phyloP scores from a whole-genome alignment of 2,329 filamentous ascomycete genomes.

The Colletotrichum somersetense region DNA sequence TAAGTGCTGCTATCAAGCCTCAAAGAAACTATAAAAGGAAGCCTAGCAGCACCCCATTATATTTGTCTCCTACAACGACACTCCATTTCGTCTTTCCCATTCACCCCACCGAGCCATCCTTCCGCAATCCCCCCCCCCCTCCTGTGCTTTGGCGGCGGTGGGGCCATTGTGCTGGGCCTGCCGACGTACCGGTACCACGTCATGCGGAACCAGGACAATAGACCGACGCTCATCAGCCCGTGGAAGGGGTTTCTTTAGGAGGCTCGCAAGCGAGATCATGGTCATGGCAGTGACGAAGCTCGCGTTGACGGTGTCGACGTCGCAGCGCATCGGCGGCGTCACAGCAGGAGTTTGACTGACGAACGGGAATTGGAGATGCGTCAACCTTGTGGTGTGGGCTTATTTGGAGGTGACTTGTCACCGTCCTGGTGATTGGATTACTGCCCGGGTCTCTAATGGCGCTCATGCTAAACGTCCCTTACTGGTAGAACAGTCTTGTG shows the following conservation, averaged over 20 bases:
- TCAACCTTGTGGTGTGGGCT: constrained; percentile 63
- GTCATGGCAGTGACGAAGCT: constrained; percentile 67
- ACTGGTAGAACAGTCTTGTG: constrained; percentile 44
- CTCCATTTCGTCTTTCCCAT: too few species aligned
- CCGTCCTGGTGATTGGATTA: constrained; percentile 62
- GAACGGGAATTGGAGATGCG: constrained; percentile 62
- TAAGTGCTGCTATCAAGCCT: too few species aligned
- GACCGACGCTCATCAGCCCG: constrained; percentile 67
- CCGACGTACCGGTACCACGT: constrained; percentile 74
- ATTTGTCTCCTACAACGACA: too few species aligned
- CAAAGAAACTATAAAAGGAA: too few species aligned
- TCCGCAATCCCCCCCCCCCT: too few species aligned
- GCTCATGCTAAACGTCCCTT: constrained; percentile 66
- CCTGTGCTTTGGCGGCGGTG: constrained; percentile 59
- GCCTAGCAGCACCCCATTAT: too few species aligned
- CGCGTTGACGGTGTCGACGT: constrained; percentile 62
- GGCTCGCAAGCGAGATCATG: constrained; percentile 64
- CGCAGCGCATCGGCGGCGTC: constrained; percentile 65
- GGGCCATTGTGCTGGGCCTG: constrained; percentile 67
- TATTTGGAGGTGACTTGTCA: constrained; percentile 64
- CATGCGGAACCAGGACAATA: constrained; percentile 68
- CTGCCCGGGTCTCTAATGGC: constrained; percentile 67
- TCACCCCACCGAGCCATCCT: too few species aligned
- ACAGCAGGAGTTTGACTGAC: constrained; percentile 65
- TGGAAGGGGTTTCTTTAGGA: constrained; percentile 64